Base-by-base conservation (phyloP, 306 rosid species). In the Heteromeles arbutifolia region DNA sequence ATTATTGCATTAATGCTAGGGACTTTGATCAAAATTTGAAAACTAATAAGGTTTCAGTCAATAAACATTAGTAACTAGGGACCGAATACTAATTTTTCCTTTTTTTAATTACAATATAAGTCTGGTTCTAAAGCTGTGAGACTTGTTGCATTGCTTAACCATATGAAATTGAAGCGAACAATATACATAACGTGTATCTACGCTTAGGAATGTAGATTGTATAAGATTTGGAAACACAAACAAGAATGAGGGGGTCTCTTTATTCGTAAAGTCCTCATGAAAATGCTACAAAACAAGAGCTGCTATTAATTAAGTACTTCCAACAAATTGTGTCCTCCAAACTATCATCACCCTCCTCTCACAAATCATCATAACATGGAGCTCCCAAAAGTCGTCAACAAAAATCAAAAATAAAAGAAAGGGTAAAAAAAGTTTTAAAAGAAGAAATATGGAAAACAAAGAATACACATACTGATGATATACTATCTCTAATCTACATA, bases 361-460 rank as follows among this genome's bases (percentile, higher is more conserved):
- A 50, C 70, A 78, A 73, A 80, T 67, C 83, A 79, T 78, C 76
- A 78, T 29, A 79, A 78, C 78, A 78, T 25, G 75, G 81, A 81
- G 77, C 76, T 71, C 73, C 75, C 72, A 77, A 83, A 83, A 83
- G 81, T 79, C 67, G 82, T 67, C 58, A 73, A 84, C 70, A 3
- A 74, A 25, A 57, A 64, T 34, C 24, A 22, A 32, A 8, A 53
- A 3, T 19, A 32, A 29, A 63, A 56, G 3, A 17, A 10, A 58
- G 19, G 15, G 39, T 29, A 61, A 5, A 37, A 19, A n/a, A 15
- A 2, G 6, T 32, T 29, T 5, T 7, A 64, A 22, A 34, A 29
- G 28, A 25, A 37, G 39, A 63, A 31, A 21, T 25, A 4, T 5
- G 65, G 29, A 59, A 75, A 48, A 50, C 39, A 64, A 72, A 21